Evolutionary conservation across 352 stramenopile genomes (phyloP).

Genomic region (Pythium angustatum): DNA sequence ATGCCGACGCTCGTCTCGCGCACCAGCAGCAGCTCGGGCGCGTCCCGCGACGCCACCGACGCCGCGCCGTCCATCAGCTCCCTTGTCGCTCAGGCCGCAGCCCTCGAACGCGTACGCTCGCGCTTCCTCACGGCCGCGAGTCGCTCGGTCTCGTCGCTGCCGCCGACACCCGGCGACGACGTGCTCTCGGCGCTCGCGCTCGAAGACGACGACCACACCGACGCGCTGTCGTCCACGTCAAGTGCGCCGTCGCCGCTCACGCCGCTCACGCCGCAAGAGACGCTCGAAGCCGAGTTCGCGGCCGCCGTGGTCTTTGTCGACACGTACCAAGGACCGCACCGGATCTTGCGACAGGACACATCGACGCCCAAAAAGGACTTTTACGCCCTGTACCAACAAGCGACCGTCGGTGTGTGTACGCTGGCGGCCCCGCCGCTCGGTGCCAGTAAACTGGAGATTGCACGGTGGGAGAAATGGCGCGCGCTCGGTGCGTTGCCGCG

Average conservation of each 20-base stretch:
- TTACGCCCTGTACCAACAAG: slow-evolving; percentile 79
- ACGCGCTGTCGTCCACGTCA: slow-evolving; percentile 24
- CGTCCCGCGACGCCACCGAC: neutral
- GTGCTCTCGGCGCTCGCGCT: slow-evolving; percentile 25
- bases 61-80: slow-evolving; percentile 36
- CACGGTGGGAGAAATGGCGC: slow-evolving; percentile 70
- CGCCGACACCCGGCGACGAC: neutral
- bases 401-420: slow-evolving; percentile 58
- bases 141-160: slow-evolving; percentile 17
- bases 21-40: slow-evolving; percentile 5
- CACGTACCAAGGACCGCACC: slow-evolving; percentile 76
- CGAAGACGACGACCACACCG: slow-evolving; percentile 42
- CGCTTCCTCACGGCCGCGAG: slow-evolving; percentile 42
- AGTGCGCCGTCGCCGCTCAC: slow-evolving; percentile 27
- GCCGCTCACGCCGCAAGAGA: slow-evolving; percentile 23
- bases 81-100: slow-evolving; percentile 44
- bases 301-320: slow-evolving; percentile 79
- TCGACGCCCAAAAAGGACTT: slow-evolving; percentile 81
- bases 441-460: slow-evolving; percentile 50
- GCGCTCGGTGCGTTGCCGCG: slow-evolving; percentile 64
- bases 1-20: slow-evolving; percentile 31
- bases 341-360: slow-evolving; percentile 70
- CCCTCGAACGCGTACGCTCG: slow-evolving; percentile 42
- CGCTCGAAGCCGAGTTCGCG: slow-evolving; percentile 71
- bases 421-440: slow-evolving; percentile 34